Conservation (phyloP, 345 rosid genomes). For the Eucalyptus curtisii region DNA sequence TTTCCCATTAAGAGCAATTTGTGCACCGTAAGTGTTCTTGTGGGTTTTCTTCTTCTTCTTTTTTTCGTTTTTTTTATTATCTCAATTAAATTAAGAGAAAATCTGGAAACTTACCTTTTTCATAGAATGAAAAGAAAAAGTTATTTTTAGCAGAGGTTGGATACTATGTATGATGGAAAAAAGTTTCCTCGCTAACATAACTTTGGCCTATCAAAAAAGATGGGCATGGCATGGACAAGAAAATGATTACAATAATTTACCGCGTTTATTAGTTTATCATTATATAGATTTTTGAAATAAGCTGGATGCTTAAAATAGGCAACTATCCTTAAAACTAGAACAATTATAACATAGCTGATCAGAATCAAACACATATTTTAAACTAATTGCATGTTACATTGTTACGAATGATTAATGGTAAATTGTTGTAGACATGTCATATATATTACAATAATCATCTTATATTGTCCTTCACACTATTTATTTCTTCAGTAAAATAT, state of each 20-base stretch:
- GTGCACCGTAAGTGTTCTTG: background rate
- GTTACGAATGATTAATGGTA: background rate
- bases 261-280: background rate
- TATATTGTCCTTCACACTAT: background rate
- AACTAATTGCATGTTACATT: background rate
- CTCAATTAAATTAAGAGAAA: background rate
- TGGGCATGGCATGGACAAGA: background rate
- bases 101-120: background rate
- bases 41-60: background rate
- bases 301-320: background rate
- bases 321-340: background rate
- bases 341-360: background rate
- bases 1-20: background rate
- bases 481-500: background rate
- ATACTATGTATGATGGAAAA: background rate
- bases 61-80: background rate
- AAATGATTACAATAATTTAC: background rate
- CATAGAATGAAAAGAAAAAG: background rate
- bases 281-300: background rate
- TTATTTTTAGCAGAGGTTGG: background rate
- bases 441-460: background rate
- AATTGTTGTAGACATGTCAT: background rate
- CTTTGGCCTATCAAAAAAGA: background rate
- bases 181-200: background rate
- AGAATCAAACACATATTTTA: background rate